Evolutionary conservation across 2,329 filamentous ascomycete genomes (phyloP).

Genomic region (Pseudogymnoascus sp.): DNA sequence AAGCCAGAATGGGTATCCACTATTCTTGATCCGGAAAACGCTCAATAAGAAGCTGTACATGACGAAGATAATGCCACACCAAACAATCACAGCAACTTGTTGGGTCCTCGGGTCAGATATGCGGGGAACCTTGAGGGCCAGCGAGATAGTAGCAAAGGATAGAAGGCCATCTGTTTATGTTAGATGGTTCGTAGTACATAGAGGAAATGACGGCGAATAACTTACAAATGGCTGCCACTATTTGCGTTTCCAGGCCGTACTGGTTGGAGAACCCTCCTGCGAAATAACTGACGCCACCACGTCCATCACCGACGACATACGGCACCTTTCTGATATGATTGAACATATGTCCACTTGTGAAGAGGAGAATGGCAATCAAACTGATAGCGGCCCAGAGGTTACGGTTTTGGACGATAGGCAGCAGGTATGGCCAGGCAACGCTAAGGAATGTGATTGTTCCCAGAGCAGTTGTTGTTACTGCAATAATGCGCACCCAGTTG

Average conservation of each 20-base stretch:
- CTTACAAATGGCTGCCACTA: constrained; percentile 89
- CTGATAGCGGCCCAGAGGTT: constrained; percentile 91
- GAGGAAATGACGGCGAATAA: constrained; percentile 20
- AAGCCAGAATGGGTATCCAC: constrained; percentile 86
- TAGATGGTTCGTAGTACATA: constrained; percentile 11
- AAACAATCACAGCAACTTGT: constrained; percentile 72
- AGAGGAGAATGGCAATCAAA: constrained; percentile 81
- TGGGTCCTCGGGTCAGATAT: constrained; percentile 71
- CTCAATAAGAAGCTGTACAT: constrained; percentile 93
- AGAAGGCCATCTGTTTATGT: constrained; percentile 59
- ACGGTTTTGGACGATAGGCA: constrained; percentile 78
- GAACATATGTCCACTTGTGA: constrained; percentile 98
- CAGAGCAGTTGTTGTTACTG: constrained; percentile 59
- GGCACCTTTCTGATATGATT: constrained; percentile 96
- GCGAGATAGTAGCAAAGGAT: constrained; percentile 82
- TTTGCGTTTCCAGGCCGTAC: constrained; percentile 90
- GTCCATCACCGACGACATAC: constrained; percentile 79
- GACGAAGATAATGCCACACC: constrained; percentile 68
- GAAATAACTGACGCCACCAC: constrained; percentile 83
- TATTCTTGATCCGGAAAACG: constrained; percentile 90
- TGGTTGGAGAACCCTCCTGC: constrained; percentile 89
- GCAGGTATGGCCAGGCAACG: constrained; percentile 68
- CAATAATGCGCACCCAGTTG: constrained; percentile 73
- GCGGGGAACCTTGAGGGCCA: constrained; percentile 87
- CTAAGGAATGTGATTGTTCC: constrained; percentile 61